Evolutionary conservation across 139 green algal species (phyloP).

Genomic region (Closterium sp.): DNA sequence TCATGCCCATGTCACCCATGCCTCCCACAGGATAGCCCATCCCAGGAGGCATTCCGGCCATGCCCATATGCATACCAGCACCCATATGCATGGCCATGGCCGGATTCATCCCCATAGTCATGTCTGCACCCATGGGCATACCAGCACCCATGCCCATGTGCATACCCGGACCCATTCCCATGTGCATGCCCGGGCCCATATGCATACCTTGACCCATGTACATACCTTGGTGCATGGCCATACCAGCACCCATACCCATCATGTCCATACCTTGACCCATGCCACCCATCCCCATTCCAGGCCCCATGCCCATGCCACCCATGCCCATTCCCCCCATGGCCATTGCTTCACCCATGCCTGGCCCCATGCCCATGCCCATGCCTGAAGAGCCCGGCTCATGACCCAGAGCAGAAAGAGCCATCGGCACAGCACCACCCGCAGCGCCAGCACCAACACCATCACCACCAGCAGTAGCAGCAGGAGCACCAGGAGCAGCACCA

Average conservation of each 20-base stretch:
- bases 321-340: background rate
- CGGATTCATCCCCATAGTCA: background rate
- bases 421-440: background rate
- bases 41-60: too few relatives aligned
- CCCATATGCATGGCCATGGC: background rate
- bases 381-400: background rate
- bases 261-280: background rate
- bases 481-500: background rate
- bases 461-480: background rate
- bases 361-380: background rate
- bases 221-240: background rate
- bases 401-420: background rate
- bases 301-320: background rate
- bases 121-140: background rate
- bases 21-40: too few relatives aligned
- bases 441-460: background rate
- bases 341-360: too few relatives aligned
- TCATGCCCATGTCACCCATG: too few relatives aligned
- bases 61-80: background rate
- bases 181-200: background rate
- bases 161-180: background rate
- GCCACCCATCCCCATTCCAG: background rate
- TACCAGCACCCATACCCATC: background rate
- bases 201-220: background rate
- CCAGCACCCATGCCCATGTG: too few relatives aligned